Percentiles rank a stretch among this genome's conserved stretches.
Conservation (phyloP, 805 yeast species). For the Zygoascus biomembranicola region DNA sequence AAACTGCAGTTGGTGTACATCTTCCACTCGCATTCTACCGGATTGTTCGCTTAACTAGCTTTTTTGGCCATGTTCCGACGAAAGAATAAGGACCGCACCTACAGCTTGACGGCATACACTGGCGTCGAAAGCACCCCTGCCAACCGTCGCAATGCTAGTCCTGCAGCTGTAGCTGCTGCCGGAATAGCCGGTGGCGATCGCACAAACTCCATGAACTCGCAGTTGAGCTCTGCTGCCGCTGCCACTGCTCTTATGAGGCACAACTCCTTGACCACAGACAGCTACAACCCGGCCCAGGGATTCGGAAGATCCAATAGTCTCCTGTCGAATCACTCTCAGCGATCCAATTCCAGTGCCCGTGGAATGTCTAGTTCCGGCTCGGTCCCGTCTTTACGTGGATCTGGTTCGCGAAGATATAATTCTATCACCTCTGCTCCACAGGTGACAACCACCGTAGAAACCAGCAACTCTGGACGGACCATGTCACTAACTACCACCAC, state of each 20-base stretch:
- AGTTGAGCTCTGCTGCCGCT: constrained; percentile 27
- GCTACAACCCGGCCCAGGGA: not conserved
- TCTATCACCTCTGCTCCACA: constrained; percentile 1
- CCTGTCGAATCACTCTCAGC: not conserved
- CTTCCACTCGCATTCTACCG: no score
- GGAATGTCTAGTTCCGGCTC: not conserved
- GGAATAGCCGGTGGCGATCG: constrained; percentile 24
- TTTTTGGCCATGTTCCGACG: constrained; percentile 1
- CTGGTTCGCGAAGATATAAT: not conserved
- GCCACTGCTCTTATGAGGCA: constrained; percentile 31
- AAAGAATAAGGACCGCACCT: constrained; percentile 15
- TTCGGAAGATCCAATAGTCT: not conserved
- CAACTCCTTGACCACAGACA: constrained; percentile 11
- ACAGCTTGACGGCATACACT: constrained; percentile 24
- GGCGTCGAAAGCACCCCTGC: constrained; percentile 25
- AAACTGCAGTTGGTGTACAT: no score
- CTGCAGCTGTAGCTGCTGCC: constrained; percentile 59
- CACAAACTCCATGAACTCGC: constrained; percentile 13
- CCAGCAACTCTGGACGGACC: constrained; percentile 25
- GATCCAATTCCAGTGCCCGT: not conserved
- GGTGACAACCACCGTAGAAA: not conserved
- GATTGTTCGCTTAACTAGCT: not conserved
- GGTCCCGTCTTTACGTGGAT: not conserved
- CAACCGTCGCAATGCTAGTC: constrained; percentile 21
- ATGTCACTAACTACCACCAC: constrained; percentile 31